Evolutionary conservation across 202 grass and related monocot species (phyloP), one percentile per base, ranked within the genome.

Genomic region (Hordeum pubiflorum): DNA sequence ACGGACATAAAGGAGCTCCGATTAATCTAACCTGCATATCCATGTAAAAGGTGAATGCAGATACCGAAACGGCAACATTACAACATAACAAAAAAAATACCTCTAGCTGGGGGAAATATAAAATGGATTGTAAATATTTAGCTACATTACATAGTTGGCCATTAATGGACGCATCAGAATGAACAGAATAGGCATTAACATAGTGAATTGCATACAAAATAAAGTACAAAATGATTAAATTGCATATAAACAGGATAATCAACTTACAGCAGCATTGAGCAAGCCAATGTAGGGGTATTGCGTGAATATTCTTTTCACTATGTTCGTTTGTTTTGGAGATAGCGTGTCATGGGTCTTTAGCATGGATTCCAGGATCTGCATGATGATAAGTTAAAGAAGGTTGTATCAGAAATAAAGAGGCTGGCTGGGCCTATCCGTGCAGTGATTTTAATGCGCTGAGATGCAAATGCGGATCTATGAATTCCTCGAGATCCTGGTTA

Each of bases 211-310:
- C 27, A 29, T 29, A 29, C 27, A 29, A 29, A 29, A 29, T 29
- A 29, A 29, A 29, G 27, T 29, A 29, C 27, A 29, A 29, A 29
- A 29, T 29, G 27, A 29, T 29, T 29, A 44, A 64, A 6, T 36
- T 23, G 40, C 4, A 17, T 63, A 67, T 68, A 48, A 39, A 86
- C 67, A 89, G 36, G 72, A 71, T 43, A 58, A 63, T 22, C 52
- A 92, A 93, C 92, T 93, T 69, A 97, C 95, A 80, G 90, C 92
- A 94, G 94, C 86, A 82, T 89, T 92, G 77, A 93, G 82, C 68
- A 97, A 85, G 34, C 84, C 92, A 91, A 94, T 87, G 59, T 81
- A 86, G 5, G 95, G 95, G 69, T 87, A 91, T 68, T 86, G 82
- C 21, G 75, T 88, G 72, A 89, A 93, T 75, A 87, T 78, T 37